Evolutionary conservation across 2,329 filamentous ascomycete genomes (phyloP), one percentile per base, ranked within the genome.

Genomic region (Dothideomycetes sp.): DNA sequence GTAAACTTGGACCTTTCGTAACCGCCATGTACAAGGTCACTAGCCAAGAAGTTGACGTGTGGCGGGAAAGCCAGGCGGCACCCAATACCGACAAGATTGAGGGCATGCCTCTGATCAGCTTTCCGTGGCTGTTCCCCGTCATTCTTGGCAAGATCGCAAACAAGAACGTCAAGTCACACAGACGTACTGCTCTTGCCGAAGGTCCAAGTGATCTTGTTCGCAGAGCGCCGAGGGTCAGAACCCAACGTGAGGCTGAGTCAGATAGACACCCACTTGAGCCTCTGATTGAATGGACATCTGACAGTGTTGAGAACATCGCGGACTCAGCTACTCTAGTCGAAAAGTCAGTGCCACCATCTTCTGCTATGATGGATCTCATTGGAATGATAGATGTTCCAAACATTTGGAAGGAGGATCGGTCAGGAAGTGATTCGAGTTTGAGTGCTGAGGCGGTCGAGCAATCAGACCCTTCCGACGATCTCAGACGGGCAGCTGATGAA

Each of bases 21-120:
- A 80, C 83, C 1, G 88, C 87, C 32, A 91, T 94, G 78, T 98
- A 98, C 60, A 76, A 69, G 15, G 75, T 93, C 18, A 94, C 89
- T 0, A 76, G 80, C 25, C 69, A 80, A 38, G 79, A 94, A 54
- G 71, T 84, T 22, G 68, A 70, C 12, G 63, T 69, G 19, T 80
- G 80, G 0, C 59, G 81, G 4, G 59, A 65, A 15, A 72, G 78
- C 24, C 57, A 58, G 2, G 43, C 57, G n/a, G 62, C 51, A 55
- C 10, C 56, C 61, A 16, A 57, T 54, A 15, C 62, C 63, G 53
- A 63, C 60, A 9, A 53, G 67, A 2, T 43, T 12, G 66, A 66
- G 7, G 63, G 65, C 2, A 81, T 87, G 70, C 89, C 91, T 0
- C 66, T 96, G 7, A 91, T 95, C 51, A 91, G 82, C 45, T 96